phyloP scores from a whole-genome alignment of 352 stramenopile species.

The Phytophthora hybrid region DNA sequence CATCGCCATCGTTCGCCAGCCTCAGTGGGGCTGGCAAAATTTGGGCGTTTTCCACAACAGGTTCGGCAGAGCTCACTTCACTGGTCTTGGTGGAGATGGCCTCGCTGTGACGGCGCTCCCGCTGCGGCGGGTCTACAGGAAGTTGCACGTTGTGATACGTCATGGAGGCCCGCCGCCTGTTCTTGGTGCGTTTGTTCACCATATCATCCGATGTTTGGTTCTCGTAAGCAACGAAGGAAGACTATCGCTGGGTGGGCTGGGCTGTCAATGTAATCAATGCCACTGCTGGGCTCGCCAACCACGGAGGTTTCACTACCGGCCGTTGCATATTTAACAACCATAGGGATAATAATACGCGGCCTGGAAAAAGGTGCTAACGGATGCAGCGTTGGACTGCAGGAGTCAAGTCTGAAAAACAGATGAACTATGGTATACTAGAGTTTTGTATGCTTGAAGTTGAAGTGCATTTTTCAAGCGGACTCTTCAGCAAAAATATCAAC shows the following conservation, averaged over 20 bases:
- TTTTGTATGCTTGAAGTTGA: constrained; percentile 22
- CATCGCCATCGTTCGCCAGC: constrained; percentile 20
- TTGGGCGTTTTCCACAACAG: constrained; percentile 24
- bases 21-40: constrained; percentile 10
- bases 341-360: constrained; percentile 27
- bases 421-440: not conserved
- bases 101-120: constrained; percentile 28
- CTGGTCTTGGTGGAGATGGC: constrained; percentile 31
- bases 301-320: constrained; percentile 20
- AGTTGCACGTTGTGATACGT: constrained; percentile 17
- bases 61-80: constrained; percentile 34
- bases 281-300: not conserved
- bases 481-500: too few relatives aligned
- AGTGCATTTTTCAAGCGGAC: not conserved
- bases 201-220: constrained; percentile 23
- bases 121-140: not conserved
- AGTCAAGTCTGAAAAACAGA: too few relatives aligned
- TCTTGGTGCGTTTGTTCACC: constrained; percentile 41
- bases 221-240: constrained; percentile 5
- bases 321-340: constrained; percentile 1
- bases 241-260: not conserved
- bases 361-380: constrained; percentile 2
- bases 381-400: constrained; percentile 19
- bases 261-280: not conserved
- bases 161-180: constrained; percentile 23